Evolutionary conservation across 1,284 basidiomycete genomes (phyloP).

Genomic region (Pseudozyma tsukubaensis): DNA sequence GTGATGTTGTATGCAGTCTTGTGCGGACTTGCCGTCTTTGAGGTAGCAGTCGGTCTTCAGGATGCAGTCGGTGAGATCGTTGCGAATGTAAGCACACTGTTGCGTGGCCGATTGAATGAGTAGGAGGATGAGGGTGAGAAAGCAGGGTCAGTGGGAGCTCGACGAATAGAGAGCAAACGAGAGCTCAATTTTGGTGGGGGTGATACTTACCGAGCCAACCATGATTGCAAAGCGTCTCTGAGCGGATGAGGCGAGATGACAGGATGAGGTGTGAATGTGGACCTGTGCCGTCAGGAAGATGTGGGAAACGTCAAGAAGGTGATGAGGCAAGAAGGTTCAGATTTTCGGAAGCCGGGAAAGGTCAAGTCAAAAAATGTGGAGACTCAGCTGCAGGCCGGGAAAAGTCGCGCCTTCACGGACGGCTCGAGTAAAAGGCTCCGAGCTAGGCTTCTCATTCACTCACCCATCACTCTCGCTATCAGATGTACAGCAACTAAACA

Average conservation of each 20-base stretch:
- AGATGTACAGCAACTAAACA: no score
- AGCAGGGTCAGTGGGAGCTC: not conserved
- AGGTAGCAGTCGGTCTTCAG: slow-evolving; percentile 54
- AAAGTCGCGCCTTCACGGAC: slow-evolving; percentile 6
- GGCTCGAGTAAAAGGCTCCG: slow-evolving; percentile 11
- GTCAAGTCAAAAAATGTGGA: slow-evolving; percentile 10
- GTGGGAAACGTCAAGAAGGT: no score
- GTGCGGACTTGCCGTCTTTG: slow-evolving; percentile 40
- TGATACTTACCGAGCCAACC: slow-evolving; percentile 37
- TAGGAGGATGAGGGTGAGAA: not conserved
- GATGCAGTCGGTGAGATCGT: slow-evolving; percentile 55
- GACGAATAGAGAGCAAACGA: no score
- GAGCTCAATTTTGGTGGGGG: not conserved
- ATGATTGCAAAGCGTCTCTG: slow-evolving; percentile 4
- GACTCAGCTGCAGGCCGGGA: slow-evolving; percentile 2
- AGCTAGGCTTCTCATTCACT: not conserved
- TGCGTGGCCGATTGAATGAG: not conserved
- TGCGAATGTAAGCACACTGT: slow-evolving; percentile 51
- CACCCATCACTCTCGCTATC: not conserved
- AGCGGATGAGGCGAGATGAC: not conserved
- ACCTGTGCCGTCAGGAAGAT: not conserved
- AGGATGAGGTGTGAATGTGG: not conserved
- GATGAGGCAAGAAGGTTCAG: slow-evolving; percentile 3
- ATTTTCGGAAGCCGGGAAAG: slow-evolving; percentile 21
- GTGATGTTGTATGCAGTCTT: slow-evolving; percentile 56